Evolutionary conservation across 805 yeast species (phyloP), one percentile per base, ranked within the genome.

Genomic region (Cyberlindnera samutprakarnensis): DNA sequence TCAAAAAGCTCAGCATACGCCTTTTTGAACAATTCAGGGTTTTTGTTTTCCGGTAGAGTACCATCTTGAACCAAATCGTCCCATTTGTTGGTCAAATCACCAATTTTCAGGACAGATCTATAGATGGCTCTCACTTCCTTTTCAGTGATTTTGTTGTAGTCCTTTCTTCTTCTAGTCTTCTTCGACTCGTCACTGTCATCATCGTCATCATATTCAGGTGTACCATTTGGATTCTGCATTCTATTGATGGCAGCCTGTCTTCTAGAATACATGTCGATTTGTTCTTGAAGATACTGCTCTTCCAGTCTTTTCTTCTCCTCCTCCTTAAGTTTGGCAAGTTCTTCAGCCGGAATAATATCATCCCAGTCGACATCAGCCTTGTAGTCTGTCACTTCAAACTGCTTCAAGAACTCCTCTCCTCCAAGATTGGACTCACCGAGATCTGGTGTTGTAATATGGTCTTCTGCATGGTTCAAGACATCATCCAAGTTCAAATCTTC

Each of bases 281-380:
- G 97, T 46, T 87, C 90, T 50, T 86, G 78, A 36, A 92, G 68
- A 50, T 75, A 88, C 42, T 76, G 81, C 42, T 90, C 96, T 44
- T 92, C 96, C 27, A 78, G 72, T 31, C 82, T 71, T 54, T 77
- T 80, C 66, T 81, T 78, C 54, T 92, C 98, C 35, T 87, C 95
- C 42, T 83, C 95, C 54, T 92, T 92, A 47, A 92, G 68, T 54
- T 82, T 85, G 38, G 76, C 70, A 42, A 94, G 66, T 56, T 92
- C 98, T 27, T 84, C 95, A 43, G 85, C 88, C 0, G 99, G 99
- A 49, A 92, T 92, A 46, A 92, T 92, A 57, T 92, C 99, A 62
- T 92, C 97, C 99, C 99, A 92, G 42, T 87, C 94, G 39, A 90
- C 87, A 56, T 90, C 96, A 1, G 98, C 97, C 62, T 92, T 92